Evolutionary conservation across 768 basidiomycete species (phyloP).

Genomic region (Crucibulum laeve): DNA sequence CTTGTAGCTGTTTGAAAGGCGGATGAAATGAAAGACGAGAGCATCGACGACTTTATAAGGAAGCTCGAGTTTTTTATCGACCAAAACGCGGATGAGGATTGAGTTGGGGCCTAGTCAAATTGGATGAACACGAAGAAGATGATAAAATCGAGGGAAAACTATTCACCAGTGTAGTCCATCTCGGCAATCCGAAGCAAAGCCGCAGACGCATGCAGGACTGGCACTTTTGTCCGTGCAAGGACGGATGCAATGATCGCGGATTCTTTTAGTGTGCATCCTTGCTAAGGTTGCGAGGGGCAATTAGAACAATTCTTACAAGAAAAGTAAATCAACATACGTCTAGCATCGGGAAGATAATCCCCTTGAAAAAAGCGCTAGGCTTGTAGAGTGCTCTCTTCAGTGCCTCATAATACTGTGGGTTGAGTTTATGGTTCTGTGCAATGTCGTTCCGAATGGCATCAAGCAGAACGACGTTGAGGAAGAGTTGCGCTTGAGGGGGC

Average conservation of each 20-base stretch:
- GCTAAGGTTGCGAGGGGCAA: constrained; percentile 17
- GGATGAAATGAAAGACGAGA: constrained; percentile 97
- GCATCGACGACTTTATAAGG: constrained; percentile 98
- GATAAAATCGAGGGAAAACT: background rate
- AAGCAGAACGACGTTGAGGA: constrained; percentile 86
- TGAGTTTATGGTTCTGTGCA: constrained; percentile 77
- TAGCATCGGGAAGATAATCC: constrained; percentile 91
- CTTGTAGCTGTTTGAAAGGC: constrained; percentile 89
- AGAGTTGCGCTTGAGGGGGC: constrained; percentile 89
- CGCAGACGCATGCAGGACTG: constrained; percentile 95
- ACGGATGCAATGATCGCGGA: constrained; percentile 93
- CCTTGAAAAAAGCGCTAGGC: constrained; percentile 98
- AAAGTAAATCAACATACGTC: constrained; percentile 55
- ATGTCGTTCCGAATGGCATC: constrained; percentile 91
- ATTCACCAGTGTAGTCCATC: constrained; percentile 90
- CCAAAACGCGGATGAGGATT: constrained; percentile 91
- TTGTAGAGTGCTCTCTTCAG: constrained; percentile 92
- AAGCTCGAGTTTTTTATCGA: constrained; percentile 97
- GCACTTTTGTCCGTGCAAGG: constrained; percentile 85
- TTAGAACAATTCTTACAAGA: background rate
- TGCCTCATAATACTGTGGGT: constrained; percentile 92
- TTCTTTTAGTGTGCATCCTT: constrained; percentile 89
- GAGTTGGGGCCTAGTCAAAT: constrained; percentile 74
- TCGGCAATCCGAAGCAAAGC: constrained; percentile 89
- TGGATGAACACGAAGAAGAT: constrained; percentile 2